Conservation (phyloP, 257 asterid species). For the Cruciata laevipes region DNA sequence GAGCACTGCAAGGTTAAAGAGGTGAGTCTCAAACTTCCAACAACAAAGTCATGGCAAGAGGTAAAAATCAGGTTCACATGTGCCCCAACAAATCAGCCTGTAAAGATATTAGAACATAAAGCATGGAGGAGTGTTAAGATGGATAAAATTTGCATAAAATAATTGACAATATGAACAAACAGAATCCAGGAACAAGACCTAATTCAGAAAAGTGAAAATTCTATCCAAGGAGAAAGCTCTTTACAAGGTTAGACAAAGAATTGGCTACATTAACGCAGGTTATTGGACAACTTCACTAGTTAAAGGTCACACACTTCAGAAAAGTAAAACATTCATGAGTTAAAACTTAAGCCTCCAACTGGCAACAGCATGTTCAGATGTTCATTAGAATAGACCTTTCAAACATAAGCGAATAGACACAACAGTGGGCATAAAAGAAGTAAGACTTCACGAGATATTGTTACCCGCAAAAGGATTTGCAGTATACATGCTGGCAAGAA, state of each 20-base stretch:
- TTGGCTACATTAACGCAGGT: constrained; percentile 13
- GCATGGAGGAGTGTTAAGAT: constrained; percentile 22
- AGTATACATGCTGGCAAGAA: neutral
- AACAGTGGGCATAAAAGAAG: neutral
- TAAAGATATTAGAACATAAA: constrained; percentile 43
- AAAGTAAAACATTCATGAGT: neutral
- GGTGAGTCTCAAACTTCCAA: constrained; percentile 99
- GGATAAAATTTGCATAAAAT: neutral
- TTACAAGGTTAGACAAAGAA: constrained; percentile 29
- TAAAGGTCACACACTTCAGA: neutral
- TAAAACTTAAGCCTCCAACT: neutral
- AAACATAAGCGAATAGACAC: neutral
- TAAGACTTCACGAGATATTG: neutral
- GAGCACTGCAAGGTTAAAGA: constrained; percentile 85
- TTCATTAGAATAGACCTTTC: neutral
- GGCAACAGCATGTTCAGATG: neutral
- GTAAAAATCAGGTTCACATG: constrained; percentile 75
- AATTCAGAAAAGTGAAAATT: constrained; percentile 12
- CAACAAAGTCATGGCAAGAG: constrained; percentile 84
- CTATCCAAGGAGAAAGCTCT: constrained; percentile 25
- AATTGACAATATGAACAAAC: constrained; percentile 4
- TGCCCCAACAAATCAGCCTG: constrained; percentile 94
- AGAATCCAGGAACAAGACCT: neutral
- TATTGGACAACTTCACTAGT: neutral
- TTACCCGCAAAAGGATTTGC: constrained; percentile 8